Conservation (phyloP, 768 basidiomycete species). For the Psilocybe subaeruginosa region DNA sequence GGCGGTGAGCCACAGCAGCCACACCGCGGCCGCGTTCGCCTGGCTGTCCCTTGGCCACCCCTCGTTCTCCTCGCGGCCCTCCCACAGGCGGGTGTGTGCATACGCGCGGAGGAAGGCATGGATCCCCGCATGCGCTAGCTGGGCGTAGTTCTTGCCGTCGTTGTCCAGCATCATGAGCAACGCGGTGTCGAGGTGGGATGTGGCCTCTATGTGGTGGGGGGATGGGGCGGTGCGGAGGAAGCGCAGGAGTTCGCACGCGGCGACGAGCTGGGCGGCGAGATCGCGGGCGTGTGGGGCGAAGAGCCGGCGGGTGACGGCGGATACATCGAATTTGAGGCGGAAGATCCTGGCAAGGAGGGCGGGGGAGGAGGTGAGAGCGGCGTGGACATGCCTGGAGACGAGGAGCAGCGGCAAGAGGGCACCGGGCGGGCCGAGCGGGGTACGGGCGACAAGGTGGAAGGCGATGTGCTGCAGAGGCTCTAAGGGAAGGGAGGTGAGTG, state of each 20-base stretch:
- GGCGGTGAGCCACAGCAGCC: constrained; percentile 66
- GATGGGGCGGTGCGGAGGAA: background rate
- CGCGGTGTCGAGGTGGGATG: constrained; percentile 47
- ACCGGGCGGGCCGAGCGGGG: constrained; percentile 48
- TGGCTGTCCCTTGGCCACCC: constrained; percentile 64
- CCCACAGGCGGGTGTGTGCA: constrained; percentile 50
- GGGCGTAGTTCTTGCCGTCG: constrained; percentile 64
- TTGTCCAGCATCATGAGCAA: constrained; percentile 67
- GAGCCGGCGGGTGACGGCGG: constrained; percentile 52
- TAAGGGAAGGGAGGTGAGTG: constrained; percentile 18
- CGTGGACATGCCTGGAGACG: constrained; percentile 42
- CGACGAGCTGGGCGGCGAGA: constrained; percentile 40
- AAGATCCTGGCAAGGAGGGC: constrained; percentile 59
- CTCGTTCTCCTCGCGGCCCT: constrained; percentile 30
- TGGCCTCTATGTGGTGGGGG: background rate
- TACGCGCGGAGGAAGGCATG: constrained; percentile 47
- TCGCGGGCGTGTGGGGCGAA: constrained; percentile 37
- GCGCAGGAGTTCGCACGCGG: constrained; percentile 43
- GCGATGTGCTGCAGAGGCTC: constrained; percentile 57
- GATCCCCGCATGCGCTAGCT: constrained; percentile 57
- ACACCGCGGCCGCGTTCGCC: constrained; percentile 55
- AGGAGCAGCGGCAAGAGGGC: constrained; percentile 51
- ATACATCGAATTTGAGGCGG: constrained; percentile 55
- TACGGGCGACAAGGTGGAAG: constrained; percentile 44
- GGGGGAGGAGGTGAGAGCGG: constrained; percentile 29